Percentiles rank a stretch among this genome's conserved stretches.
These are phyloP conservation scores for Hyaloscypha hepaticicola DNA, from an alignment of 495 filamentous ascomycete genomes.

Conservation along the genomic window DNA sequence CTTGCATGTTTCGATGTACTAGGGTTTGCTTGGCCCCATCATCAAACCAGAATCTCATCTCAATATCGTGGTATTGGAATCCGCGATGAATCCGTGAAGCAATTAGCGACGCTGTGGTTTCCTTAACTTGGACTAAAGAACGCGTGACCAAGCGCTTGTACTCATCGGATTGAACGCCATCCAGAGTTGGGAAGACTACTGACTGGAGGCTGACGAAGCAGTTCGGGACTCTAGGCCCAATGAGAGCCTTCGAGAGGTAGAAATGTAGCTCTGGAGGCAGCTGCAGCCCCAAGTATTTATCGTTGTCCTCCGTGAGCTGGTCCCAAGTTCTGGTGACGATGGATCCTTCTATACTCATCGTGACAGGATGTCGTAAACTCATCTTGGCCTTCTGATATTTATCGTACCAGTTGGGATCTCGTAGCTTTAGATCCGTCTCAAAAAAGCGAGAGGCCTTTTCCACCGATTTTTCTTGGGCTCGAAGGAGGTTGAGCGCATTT, in stretches of 20 bases:
- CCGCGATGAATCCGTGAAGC: constrained; percentile 76
- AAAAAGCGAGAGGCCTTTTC: constrained; percentile 65
- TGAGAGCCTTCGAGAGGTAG: constrained; percentile 81
- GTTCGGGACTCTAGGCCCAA: constrained; percentile 76
- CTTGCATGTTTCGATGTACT: constrained; percentile 63
- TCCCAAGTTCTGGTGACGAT: constrained; percentile 70
- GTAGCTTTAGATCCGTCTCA: constrained; percentile 66
- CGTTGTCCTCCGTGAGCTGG: constrained; percentile 72
- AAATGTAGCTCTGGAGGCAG: constrained; percentile 90
- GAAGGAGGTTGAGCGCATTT: constrained; percentile 70
- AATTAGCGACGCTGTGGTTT: constrained; percentile 71
- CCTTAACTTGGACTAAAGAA: constrained; percentile 68
- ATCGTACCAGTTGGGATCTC: constrained; percentile 74
- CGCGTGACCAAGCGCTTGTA: constrained; percentile 76
- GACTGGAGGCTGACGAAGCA: constrained; percentile 78
- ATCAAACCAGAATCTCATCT: constrained; percentile 83
- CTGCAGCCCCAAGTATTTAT: constrained; percentile 85
- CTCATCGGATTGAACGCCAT: constrained; percentile 74
- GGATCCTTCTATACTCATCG: constrained; percentile 72
- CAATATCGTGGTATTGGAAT: constrained; percentile 73
- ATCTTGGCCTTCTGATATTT: constrained; percentile 81
- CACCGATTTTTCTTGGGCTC: constrained; percentile 60
- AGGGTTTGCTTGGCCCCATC: constrained; percentile 56
- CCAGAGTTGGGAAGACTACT: constrained; percentile 71
- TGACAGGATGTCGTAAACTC: constrained; percentile 70